phyloP scores from a whole-genome alignment of 352 stramenopile genomes.

The Thraustotheca clavata region DNA sequence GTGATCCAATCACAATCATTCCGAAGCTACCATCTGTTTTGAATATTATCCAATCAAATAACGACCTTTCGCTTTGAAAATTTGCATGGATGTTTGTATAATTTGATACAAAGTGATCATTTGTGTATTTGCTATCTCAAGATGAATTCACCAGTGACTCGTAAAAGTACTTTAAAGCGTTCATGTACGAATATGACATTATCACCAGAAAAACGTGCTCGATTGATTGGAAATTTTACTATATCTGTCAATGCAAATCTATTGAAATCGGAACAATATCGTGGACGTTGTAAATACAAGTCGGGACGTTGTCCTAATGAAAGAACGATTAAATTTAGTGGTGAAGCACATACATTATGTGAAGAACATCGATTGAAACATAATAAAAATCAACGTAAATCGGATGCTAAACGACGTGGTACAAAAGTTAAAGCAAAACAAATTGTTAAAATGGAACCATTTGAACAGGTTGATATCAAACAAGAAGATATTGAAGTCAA shows the following conservation, averaged over 20 bases:
- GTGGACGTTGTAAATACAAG: constrained; percentile 24
- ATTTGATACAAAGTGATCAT: background rate
- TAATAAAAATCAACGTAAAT: constrained; percentile 24
- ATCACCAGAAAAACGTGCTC: constrained; percentile 10
- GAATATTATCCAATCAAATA: background rate
- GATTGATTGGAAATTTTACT: constrained; percentile 15
- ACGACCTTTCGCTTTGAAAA: background rate
- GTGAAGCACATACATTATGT: constrained; percentile 19
- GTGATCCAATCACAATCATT: background rate
- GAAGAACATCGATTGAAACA: constrained; percentile 22
- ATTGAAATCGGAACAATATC: constrained; percentile 14
- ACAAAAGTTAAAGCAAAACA: too few species aligned
- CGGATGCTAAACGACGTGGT: constrained; percentile 21
- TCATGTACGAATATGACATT: background rate
- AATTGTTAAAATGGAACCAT: constrained; percentile 8
- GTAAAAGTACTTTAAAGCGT: constrained; percentile 10
- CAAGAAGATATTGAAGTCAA: constrained; percentile 6
- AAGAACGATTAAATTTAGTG: constrained; percentile 22
- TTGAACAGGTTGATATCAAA: constrained; percentile 5
- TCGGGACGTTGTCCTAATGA: constrained; percentile 19
- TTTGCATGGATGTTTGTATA: background rate
- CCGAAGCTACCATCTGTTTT: background rate
- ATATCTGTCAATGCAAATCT: constrained; percentile 19
- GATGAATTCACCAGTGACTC: constrained; percentile 14
- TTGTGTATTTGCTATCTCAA: background rate